Base-by-base conservation (phyloP, 108 stramenopile genomes). In the Stephanodiscus triporus region DNA sequence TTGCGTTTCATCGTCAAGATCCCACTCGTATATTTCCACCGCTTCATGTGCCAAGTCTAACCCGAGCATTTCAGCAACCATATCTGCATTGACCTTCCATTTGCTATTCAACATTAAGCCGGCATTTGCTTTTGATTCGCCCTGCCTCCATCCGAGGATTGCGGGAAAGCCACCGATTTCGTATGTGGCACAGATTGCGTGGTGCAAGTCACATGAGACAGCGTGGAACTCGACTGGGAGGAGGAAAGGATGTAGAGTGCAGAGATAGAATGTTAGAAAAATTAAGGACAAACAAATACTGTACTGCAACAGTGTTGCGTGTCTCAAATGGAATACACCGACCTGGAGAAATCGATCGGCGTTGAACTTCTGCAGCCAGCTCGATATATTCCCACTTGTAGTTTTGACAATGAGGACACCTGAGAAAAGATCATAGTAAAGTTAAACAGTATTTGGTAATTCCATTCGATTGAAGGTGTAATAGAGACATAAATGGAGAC, bases 311-410 rank as follows among this genome's bases (percentile, higher is more conserved):
- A 30, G 11, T 40, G 29, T 11, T 40, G 17, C 10, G 22, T 40
- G 45, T 47, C 1, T 37, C 7, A 47, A 13, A 61, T 30, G 20
- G 10, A 17, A 34, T 43, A 22, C 23, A 69, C 68, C 22, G 16
- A 30, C 58, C 55, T 69, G 68, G 54, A 58, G 53, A 20, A 72
- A 77, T 77, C 13, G 72, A 22, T 40, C 76, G 32, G 19, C 76
- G 60, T 27, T 37, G 56, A 38, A 77, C 50, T 71, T 77, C 76
- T 59, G 26, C 23, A 37, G 82, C 77, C 22, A 83, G 23, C 47
- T 75, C 73, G 38, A 83, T 40, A 56, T 79, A 83, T 42, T 65
- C 64, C 43, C 64, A 50, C 51, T 75, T 79, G 73, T 50, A 73
- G 51, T 78, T 37, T 24, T 60, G 76, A 59, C 81, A 82, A 26